Evolutionary conservation across 2,329 filamentous ascomycete species (phyloP).

Genomic region (Alternaria tenuissima): DNA sequence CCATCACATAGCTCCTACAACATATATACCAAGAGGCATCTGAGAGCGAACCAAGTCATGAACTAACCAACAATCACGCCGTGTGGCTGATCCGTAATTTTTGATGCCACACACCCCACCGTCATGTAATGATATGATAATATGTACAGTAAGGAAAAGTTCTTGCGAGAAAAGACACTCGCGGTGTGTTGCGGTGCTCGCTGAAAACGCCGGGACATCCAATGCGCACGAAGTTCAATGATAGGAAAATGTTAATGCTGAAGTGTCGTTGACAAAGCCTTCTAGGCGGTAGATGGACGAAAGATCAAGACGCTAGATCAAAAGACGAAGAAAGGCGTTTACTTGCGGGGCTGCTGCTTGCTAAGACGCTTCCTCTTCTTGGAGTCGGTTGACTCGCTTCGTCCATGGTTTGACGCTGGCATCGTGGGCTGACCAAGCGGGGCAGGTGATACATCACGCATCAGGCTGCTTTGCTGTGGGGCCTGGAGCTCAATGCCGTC

Average conservation of each 20-base stretch:
- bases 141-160: constrained; percentile 24
- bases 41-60: constrained; percentile 25
- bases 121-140: constrained; percentile 14
- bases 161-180: constrained; percentile 5
- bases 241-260: constrained; percentile 3
- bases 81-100: constrained; percentile 5
- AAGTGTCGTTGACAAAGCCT: neutral
- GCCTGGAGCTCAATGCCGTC: constrained; percentile 49
- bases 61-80: constrained; percentile 16
- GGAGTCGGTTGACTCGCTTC: constrained; percentile 46
- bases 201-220: constrained; percentile 9
- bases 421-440: constrained; percentile 29
- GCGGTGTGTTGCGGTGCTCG: constrained; percentile 5
- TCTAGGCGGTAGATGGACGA: constrained; percentile 6
- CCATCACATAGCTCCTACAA: constrained; percentile 9
- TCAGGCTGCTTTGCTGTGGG: constrained; percentile 43
- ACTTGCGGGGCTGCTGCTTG: constrained; percentile 44
- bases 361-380: constrained; percentile 49
- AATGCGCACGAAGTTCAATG: constrained; percentile 8
- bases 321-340: constrained; percentile 7
- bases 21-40: constrained; percentile 4
- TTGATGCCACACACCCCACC: constrained; percentile 5
- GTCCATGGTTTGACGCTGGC: constrained; percentile 29
- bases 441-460: constrained; percentile 47
- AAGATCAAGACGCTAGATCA: constrained; percentile 13